Evolutionary conservation across 2,329 filamentous ascomycete species (phyloP).

Genomic region (Paracorniculantispora psalliotae): DNA sequence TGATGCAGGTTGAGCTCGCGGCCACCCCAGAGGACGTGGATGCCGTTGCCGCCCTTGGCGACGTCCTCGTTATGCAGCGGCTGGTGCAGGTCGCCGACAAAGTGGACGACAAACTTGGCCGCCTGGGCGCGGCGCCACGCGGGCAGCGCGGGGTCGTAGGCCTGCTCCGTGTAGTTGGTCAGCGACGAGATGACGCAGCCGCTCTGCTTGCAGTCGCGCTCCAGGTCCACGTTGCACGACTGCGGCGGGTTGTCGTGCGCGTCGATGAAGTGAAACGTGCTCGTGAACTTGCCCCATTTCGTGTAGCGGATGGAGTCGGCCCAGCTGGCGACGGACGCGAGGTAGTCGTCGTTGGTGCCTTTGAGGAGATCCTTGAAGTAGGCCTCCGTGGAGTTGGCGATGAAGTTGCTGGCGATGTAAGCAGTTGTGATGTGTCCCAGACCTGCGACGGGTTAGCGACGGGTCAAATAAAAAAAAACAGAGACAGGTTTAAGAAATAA

Average conservation of each 20-base stretch:
- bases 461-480: too few species aligned
- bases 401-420: constrained; percentile 57
- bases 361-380: constrained; percentile 55
- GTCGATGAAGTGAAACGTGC: constrained; percentile 65
- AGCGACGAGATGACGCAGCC: constrained; percentile 61
- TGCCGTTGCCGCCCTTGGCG: constrained; percentile 61
- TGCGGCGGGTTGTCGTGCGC: constrained; percentile 57
- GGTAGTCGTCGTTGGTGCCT: constrained; percentile 51
- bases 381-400: constrained; percentile 48
- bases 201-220: constrained; percentile 55
- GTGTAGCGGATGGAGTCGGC: constrained; percentile 63
- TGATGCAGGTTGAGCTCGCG: constrained; percentile 61
- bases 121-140: constrained; percentile 49
- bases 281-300: constrained; percentile 56
- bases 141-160: constrained; percentile 42
- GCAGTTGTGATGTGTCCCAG: constrained; percentile 63
- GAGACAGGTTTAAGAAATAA: too few species aligned
- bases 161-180: constrained; percentile 54
- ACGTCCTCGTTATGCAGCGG: constrained; percentile 63
- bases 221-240: constrained; percentile 52
- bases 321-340: constrained; percentile 62
- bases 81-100: constrained; percentile 66
- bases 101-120: constrained; percentile 63
- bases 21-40: constrained; percentile 58
- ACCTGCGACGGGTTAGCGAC: constrained; percentile 34